Conservation (phyloP, 495 filamentous ascomycete species). For the Penicillium macrosclerotiorum region DNA sequence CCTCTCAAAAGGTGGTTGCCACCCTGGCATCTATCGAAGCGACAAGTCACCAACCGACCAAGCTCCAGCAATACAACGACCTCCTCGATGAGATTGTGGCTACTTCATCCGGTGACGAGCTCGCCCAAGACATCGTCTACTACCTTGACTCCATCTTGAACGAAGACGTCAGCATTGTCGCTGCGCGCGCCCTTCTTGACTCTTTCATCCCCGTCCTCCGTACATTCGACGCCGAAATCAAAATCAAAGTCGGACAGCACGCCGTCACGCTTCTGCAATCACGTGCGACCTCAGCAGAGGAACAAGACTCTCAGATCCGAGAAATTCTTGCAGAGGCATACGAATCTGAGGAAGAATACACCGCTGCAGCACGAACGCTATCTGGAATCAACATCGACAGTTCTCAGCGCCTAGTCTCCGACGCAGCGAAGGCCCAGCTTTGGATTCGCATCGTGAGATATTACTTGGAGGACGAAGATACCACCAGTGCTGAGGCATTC, state of each 20-base stretch:
- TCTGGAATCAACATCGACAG: slow-evolving; percentile 83
- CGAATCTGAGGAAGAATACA: slow-evolving; percentile 78
- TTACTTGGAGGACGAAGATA: slow-evolving; percentile 93
- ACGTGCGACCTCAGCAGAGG: slow-evolving; percentile 75
- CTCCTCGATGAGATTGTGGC: slow-evolving; percentile 64
- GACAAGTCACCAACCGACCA: slow-evolving; percentile 48
- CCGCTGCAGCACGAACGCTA: slow-evolving; percentile 71
- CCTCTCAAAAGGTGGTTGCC: slow-evolving; percentile 55
- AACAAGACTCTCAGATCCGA: slow-evolving; percentile 74
- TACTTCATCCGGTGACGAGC: slow-evolving; percentile 49
- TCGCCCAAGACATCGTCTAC: slow-evolving; percentile 64
- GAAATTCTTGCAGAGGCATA: slow-evolving; percentile 80
- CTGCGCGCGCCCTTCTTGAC: slow-evolving; percentile 67
- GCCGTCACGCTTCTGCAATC: slow-evolving; percentile 63
- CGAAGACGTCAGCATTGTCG: slow-evolving; percentile 70
- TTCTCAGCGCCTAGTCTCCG: slow-evolving; percentile 76
- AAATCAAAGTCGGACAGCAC: slow-evolving; percentile 68
- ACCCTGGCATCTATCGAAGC: slow-evolving; percentile 56
- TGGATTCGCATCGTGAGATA: slow-evolving; percentile 95
- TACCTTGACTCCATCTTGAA: slow-evolving; percentile 67
- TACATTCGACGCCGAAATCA: slow-evolving; percentile 55
- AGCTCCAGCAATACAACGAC: slow-evolving; percentile 60
- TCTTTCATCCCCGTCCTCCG: slow-evolving; percentile 61
- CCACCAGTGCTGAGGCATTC: slow-evolving; percentile 76
- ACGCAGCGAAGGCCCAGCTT: slow-evolving; percentile 72